Percentiles rank a stretch among this genome's conserved stretches.
phyloP scores from a whole-genome alignment of 2,329 filamentous ascomycete species.

The Lachnellula hyalina region DNA sequence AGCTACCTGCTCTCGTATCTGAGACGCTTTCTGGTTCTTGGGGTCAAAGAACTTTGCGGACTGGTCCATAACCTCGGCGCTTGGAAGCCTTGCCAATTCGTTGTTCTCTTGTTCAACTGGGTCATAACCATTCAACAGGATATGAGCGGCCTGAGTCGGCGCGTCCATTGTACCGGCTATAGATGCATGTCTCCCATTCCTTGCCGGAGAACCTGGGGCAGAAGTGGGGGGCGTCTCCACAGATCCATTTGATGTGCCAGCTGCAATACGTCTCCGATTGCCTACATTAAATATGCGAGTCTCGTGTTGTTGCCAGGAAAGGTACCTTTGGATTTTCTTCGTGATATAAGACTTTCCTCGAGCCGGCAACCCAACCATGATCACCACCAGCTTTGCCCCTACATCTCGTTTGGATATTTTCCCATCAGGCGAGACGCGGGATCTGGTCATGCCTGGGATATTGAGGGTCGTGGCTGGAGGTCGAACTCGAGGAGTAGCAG shows the following conservation, averaged over 20 bases:
- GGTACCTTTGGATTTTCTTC: constrained; percentile 91
- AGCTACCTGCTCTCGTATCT: constrained; percentile 84
- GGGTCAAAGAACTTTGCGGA: constrained; percentile 93
- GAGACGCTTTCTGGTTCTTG: constrained; percentile 73
- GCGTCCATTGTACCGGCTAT: constrained; percentile 24
- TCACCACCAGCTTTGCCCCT: constrained; percentile 90
- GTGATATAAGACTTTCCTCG: constrained; percentile 98
- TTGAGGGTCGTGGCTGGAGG: constrained; percentile 90
- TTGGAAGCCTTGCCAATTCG: constrained; percentile 15
- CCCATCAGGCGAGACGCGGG: constrained; percentile 91
- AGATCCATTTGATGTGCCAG: constrained; percentile 43
- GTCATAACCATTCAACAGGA: constrained; percentile 48
- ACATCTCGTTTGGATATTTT: constrained; percentile 91
- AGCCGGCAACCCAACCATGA: constrained; percentile 96
- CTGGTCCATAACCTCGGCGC: constrained; percentile 65
- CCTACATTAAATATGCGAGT: constrained; percentile 97
- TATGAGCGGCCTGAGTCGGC: constrained; percentile 49
- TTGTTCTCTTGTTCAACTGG: constrained; percentile 19
- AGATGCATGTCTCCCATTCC: constrained; percentile 25
- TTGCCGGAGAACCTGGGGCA: constrained; percentile 10
- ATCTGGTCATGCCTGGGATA: constrained; percentile 93
- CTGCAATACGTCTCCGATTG: constrained; percentile 77
- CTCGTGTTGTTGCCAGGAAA: constrained; percentile 97
- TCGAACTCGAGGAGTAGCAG: constrained; percentile 70
- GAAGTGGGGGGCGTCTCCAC: constrained; percentile 13